Percentiles rank a stretch among this genome's conserved stretches.
These are phyloP conservation scores for Rugonectria rugulosa DNA, from an alignment of 2,329 filamentous ascomycete species.

Conservation along the genomic window DNA sequence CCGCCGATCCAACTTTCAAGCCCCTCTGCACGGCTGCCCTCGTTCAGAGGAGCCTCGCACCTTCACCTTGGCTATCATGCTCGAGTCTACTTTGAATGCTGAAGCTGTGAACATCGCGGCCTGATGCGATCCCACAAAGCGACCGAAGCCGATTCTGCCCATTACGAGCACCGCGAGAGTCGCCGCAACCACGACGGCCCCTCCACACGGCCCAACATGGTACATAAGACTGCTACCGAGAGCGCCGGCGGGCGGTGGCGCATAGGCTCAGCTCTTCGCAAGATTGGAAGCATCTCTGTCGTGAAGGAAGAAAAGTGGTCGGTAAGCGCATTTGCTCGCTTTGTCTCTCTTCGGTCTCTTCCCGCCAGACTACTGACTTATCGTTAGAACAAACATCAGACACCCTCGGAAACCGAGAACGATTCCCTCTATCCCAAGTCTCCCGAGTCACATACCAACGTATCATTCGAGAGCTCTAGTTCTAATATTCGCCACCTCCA, in stretches of 20 bases:
- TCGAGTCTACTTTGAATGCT: slow-evolving; percentile 34
- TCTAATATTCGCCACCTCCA: slow-evolving; percentile 47
- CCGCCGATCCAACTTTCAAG: neutral
- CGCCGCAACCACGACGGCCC: slow-evolving; percentile 4
- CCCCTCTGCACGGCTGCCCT: slow-evolving; percentile 18
- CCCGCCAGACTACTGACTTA: neutral
- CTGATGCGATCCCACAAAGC: slow-evolving; percentile 34
- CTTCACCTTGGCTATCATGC: slow-evolving; percentile 36
- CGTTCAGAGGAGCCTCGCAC: slow-evolving; percentile 31
- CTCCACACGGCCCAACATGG: slow-evolving; percentile 35
- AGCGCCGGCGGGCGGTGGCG: slow-evolving; percentile 33
- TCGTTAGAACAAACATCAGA: slow-evolving; percentile 12
- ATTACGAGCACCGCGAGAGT: slow-evolving; percentile 23
- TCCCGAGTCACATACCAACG: slow-evolving; percentile 34
- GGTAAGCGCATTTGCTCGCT: slow-evolving; percentile 25
- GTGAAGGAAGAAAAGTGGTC: slow-evolving; percentile 29
- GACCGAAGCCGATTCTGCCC: slow-evolving; percentile 24
- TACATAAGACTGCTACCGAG: slow-evolving; percentile 43
- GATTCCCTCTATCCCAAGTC: slow-evolving; percentile 38
- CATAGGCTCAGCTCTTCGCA: slow-evolving; percentile 29
- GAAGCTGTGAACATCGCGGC: slow-evolving; percentile 33
- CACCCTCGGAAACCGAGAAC: slow-evolving; percentile 34
- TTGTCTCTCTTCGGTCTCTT: neutral
- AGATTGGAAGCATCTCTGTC: slow-evolving; percentile 30
- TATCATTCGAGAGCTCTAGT: slow-evolving; percentile 41